These are phyloP conservation scores for Geopyxis carbonaria DNA, from an alignment of 495 filamentous ascomycete species.

Conservation along the genomic window DNA sequence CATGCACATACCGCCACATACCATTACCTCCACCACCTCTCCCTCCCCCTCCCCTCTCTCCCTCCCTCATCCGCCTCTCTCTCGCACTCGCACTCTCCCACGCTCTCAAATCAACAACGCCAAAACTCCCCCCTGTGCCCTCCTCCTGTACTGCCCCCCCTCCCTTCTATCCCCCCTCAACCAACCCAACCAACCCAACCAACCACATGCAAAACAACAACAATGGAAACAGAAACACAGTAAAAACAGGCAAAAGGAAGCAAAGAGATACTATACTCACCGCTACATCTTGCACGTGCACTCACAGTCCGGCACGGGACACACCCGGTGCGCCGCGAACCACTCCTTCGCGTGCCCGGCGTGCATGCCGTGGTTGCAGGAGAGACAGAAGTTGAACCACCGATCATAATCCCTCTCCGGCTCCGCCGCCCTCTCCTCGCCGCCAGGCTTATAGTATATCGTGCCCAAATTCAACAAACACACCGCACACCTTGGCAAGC, in stretches of 20 bases:
- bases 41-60: not conserved
- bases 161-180: no score
- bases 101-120: constrained; percentile 1
- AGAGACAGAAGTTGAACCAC: constrained; percentile 59
- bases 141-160: not conserved
- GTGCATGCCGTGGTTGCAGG: constrained; percentile 81
- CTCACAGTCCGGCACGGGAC: constrained; percentile 74
- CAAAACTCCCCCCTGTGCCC: constrained; percentile 15
- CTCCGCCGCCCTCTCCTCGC: constrained; percentile 14
- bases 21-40: not conserved
- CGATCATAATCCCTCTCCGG: constrained; percentile 20
- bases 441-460: constrained; percentile 18
- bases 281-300: constrained; percentile 51
- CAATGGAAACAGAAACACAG: no score
- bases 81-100: not conserved
- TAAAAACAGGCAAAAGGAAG: no score
- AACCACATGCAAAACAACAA: no score
- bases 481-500: constrained; percentile 75
- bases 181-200: no score
- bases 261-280: no score
- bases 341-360: constrained; percentile 74
- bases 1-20: not conserved
- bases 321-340: constrained; percentile 66
- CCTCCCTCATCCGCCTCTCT: not conserved
- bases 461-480: constrained; percentile 71